phyloP scores from a whole-genome alignment of 257 asterid species.

The Echites panduratus region DNA sequence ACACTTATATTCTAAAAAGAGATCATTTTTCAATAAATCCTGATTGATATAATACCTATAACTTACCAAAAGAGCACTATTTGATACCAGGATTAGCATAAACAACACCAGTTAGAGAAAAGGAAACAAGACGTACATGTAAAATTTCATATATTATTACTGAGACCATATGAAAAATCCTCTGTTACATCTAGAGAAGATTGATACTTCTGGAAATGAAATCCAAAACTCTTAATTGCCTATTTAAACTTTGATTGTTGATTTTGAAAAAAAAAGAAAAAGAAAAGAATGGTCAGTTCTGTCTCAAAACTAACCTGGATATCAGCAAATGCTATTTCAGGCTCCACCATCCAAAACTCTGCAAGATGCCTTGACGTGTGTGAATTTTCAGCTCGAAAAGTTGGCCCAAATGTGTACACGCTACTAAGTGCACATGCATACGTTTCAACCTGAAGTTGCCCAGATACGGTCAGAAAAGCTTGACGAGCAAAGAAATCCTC shows the following conservation, averaged over 20 bases:
- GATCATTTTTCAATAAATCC: background rate
- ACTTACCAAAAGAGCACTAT: background rate
- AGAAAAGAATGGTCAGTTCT: too few relatives aligned
- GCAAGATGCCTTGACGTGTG: constrained; percentile 94
- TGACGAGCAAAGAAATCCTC: constrained; percentile 86
- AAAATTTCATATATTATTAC: background rate
- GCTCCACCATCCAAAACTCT: constrained; percentile 99
- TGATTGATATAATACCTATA: background rate
- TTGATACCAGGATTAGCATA: background rate
- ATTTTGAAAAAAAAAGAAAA: background rate
- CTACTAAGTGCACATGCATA: constrained; percentile 89
- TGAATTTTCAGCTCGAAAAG: constrained; percentile 91
- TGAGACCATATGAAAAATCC: background rate
- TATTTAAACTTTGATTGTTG: background rate
- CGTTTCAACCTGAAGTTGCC: constrained; percentile 94
- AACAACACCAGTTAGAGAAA: background rate
- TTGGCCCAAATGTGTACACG: constrained; percentile 94
- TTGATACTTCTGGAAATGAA: background rate
- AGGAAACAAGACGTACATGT: background rate
- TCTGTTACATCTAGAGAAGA: background rate
- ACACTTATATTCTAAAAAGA: background rate
- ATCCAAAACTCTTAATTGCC: background rate
- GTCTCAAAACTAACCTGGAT: constrained; percentile 41
- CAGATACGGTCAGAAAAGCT: constrained; percentile 94
- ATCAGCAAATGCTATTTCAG: constrained; percentile 95